Percentiles rank a stretch among this genome's conserved stretches.
These are phyloP conservation scores for Umbelopsis sp. DNA, from an alignment of 192 early-diverging fungal genomes.

Conservation along the genomic window DNA sequence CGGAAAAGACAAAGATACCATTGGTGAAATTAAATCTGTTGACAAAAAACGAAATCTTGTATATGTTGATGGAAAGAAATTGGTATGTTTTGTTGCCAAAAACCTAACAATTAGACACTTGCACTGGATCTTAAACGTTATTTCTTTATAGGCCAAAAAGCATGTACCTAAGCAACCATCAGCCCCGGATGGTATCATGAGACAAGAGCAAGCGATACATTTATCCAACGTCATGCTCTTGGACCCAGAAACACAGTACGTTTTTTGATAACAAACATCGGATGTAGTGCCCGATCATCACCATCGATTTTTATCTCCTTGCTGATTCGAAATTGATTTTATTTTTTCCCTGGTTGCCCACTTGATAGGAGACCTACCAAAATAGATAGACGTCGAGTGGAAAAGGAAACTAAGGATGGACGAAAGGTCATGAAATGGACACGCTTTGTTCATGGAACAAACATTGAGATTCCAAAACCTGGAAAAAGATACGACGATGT, in stretches of 20 bases:
- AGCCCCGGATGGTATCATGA: constrained; percentile 42
- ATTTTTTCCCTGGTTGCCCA: not conserved
- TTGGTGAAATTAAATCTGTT: constrained; percentile 44
- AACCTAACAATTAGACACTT: not conserved
- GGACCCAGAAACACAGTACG: constrained; percentile 49
- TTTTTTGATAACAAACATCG: constrained; percentile 1
- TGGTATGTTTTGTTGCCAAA: constrained; percentile 20
- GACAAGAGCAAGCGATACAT: constrained; percentile 47
- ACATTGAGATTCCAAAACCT: constrained; percentile 44
- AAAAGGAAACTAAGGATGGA: constrained; percentile 31
- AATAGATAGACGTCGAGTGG: constrained; percentile 34
- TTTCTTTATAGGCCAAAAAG: constrained; percentile 38
- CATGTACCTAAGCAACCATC: constrained; percentile 41
- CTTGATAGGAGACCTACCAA: constrained; percentile 28
- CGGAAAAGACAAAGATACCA: constrained; percentile 44
- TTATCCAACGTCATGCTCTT: constrained; percentile 50
- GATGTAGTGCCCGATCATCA: not conserved
- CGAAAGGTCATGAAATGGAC: constrained; percentile 31
- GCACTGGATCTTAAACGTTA: not conserved
- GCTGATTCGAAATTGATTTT: not conserved
- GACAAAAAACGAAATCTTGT: constrained; percentile 36
- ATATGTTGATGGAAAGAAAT: constrained; percentile 42
- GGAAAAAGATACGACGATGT: constrained; percentile 33
- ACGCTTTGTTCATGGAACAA: constrained; percentile 43
- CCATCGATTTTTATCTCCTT: not conserved